Evolutionary conservation across 768 basidiomycete genomes (phyloP).

Genomic region (Tulasnella calospora): DNA sequence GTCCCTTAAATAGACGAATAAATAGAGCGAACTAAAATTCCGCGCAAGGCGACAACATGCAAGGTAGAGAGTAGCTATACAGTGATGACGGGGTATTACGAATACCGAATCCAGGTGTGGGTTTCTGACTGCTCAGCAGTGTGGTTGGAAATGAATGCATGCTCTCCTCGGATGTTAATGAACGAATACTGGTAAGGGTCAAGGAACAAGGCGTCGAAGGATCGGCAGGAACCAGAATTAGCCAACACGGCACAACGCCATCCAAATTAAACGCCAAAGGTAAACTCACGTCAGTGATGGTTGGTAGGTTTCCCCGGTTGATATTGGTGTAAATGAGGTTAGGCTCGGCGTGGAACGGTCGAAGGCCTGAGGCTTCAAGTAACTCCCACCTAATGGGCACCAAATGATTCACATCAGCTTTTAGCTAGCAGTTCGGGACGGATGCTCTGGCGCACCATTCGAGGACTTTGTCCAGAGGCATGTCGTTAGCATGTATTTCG

Average conservation of each 20-base stretch:
- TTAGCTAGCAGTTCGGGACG: neutral
- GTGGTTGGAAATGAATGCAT: slow-evolving; percentile 17
- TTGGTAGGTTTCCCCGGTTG: slow-evolving; percentile 1
- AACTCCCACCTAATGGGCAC: slow-evolving; percentile 14
- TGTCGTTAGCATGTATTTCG: slow-evolving; percentile 38
- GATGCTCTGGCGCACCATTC: slow-evolving; percentile 40
- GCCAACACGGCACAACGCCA: neutral
- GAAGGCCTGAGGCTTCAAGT: slow-evolving; percentile 21
- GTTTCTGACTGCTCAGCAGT: neutral
- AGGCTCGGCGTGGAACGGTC: slow-evolving; percentile 24
- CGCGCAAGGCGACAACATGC: neutral
- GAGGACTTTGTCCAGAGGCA: slow-evolving; percentile 50
- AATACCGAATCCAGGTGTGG: neutral
- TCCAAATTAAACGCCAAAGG: neutral
- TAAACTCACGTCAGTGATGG: slow-evolving; percentile 22
- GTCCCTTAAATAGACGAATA: slow-evolving; percentile 1
- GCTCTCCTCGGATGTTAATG: slow-evolving; percentile 25
- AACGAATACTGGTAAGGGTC: slow-evolving; percentile 24
- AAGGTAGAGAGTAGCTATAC: neutral
- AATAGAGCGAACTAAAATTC: neutral
- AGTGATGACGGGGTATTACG: neutral
- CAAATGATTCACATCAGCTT: neutral
- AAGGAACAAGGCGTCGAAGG: neutral
- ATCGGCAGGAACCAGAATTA: neutral
- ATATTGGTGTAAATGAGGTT: slow-evolving; percentile 24